Base-by-base conservation (phyloP, 2,329 filamentous ascomycete genomes). In the Westerdykella sp. region DNA sequence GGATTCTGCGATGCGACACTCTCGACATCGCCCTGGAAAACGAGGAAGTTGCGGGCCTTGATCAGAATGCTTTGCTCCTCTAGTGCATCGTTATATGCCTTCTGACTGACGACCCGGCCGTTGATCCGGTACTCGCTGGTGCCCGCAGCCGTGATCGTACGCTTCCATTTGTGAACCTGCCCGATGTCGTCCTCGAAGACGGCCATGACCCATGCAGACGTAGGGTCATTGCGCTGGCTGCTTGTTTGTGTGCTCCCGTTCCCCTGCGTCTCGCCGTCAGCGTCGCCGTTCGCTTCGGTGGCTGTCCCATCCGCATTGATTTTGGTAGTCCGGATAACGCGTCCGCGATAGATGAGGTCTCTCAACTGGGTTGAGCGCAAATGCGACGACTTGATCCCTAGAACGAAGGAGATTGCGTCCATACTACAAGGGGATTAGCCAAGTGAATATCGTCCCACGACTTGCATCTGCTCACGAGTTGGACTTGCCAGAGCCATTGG, bases 401-500 rank as follows among this genome's bases (percentile, higher is more conserved):
- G 80, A 46, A 98, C 93, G 69, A 98, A 98, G 54, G 93, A 98
- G 57, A 98, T 98, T 56, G 93, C 93, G 67, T 98, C 93, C 93
- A 98, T 98, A 47, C 87, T 94, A 60, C 16, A 53, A 15, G 38
- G 44, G 16, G 32, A 35, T 14, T 9, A 15, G 32, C 32, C 21
- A n/a, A 25, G 14, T 32, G 14, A 40, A 25, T 13, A 35, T n/a
- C 31, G 16, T 48, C 67, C 36, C n/a, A 74, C 25, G 9, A 7
- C 7, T 12, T 28, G 25, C 11, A 28, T 9, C 3, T 28, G 25
- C 83, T 65, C 71, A 91, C 87, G 90, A 95, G 68, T 98, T 98
- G 15, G 93, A 98, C 70, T 98, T 98, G 53, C 93, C 93, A 30
- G 93, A 97, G 74, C 93, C 93, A 90, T 98, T 98, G 66, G 93